phyloP scores from a whole-genome alignment of 129 eudicot genomes.

The Flaveria robusta region DNA sequence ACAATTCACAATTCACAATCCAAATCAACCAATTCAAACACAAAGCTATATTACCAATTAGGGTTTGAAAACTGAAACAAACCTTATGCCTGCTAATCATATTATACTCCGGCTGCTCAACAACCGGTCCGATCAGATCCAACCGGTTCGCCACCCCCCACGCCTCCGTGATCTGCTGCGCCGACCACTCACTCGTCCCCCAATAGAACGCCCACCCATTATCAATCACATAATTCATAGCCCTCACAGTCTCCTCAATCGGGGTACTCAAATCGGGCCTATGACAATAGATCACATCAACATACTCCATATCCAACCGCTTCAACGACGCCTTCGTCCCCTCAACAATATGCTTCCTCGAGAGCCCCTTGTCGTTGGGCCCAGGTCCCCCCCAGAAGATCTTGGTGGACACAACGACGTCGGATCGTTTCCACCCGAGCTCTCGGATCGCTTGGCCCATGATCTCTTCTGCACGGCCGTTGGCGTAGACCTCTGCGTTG shows the following conservation, averaged over 20 bases:
- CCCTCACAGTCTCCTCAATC: slow-evolving; percentile 93
- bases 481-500: slow-evolving; percentile 97
- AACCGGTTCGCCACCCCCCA: slow-evolving; percentile 71
- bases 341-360: slow-evolving; percentile 78
- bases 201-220: slow-evolving; percentile 93
- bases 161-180: slow-evolving; percentile 97
- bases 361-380: slow-evolving; percentile 83
- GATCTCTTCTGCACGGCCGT: slow-evolving; percentile 93
- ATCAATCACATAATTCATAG: slow-evolving; percentile 90
- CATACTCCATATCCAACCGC: slow-evolving; percentile 84
- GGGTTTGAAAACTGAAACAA: background rate
- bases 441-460: slow-evolving; percentile 94
- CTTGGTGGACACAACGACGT: slow-evolving; percentile 86
- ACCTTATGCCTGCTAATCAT: slow-evolving; percentile 85
- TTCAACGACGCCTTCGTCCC: slow-evolving; percentile 67
- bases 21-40: too few relatives aligned
- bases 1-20: too few relatives aligned
- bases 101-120: slow-evolving; percentile 97
- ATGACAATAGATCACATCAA: slow-evolving; percentile 81
- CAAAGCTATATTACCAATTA: background rate
- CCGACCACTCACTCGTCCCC: slow-evolving; percentile 99
- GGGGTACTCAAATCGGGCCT: slow-evolving; percentile 74
- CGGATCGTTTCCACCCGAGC: slow-evolving; percentile 91
- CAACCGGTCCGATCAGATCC: slow-evolving; percentile 83
- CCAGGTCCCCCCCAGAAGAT: slow-evolving; percentile 96